phyloP scores from a whole-genome alignment of 1,284 basidiomycete genomes.

The Schizopora paradoxa region DNA sequence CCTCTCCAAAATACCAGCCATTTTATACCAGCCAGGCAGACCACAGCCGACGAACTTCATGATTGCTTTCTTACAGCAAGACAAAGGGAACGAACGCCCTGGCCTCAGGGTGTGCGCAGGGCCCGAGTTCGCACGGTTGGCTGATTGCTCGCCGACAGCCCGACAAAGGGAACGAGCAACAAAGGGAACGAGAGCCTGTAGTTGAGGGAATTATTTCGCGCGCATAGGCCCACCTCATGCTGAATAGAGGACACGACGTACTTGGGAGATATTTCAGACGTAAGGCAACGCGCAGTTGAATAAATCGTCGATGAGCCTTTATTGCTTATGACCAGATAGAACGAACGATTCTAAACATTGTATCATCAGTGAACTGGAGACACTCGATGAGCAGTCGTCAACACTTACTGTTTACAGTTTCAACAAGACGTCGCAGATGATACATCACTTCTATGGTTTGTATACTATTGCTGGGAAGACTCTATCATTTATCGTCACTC shows the following conservation, averaged over 20 bases:
- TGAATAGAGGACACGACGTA: too few relatives aligned
- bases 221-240: too few relatives aligned
- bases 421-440: neutral
- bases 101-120: neutral
- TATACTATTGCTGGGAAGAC: neutral
- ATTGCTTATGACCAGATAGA: too few relatives aligned
- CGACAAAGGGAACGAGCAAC: neutral
- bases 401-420: neutral
- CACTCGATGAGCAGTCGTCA: neutral
- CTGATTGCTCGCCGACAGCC: neutral
- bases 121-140: neutral
- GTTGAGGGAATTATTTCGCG: too few relatives aligned
- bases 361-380: neutral
- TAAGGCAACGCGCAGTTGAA: neutral
- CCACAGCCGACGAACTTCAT: too few relatives aligned
- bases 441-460: neutral
- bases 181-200: neutral
- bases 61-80: too few relatives aligned
- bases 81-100: neutral
- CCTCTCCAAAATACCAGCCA: too few relatives aligned
- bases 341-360: too few relatives aligned
- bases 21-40: too few relatives aligned
- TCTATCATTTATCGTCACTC: neutral
- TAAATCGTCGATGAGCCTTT: too few relatives aligned
- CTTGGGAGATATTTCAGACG: too few relatives aligned